These are phyloP conservation scores for Amanita jacksonii DNA, from an alignment of 768 basidiomycete species.

Conservation along the genomic window DNA sequence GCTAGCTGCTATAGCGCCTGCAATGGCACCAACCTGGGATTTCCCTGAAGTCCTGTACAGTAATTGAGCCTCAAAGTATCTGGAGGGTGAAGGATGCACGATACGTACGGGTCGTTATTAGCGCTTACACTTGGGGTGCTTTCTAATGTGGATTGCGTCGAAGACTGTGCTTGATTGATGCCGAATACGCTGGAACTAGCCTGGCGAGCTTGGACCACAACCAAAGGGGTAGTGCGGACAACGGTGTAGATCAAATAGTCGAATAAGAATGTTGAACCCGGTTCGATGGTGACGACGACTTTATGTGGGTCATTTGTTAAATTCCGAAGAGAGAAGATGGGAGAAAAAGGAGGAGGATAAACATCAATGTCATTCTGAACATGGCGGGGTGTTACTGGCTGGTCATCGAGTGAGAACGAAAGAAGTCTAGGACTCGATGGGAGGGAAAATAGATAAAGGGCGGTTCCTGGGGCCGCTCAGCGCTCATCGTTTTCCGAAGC, in stretches of 20 bases:
- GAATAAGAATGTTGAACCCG: slow-evolving; percentile 37
- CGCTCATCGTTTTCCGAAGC: background rate
- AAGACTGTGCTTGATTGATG: background rate
- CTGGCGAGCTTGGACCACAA: background rate
- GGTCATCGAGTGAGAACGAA: slow-evolving; percentile 30
- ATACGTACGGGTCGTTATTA: slow-evolving; percentile 23
- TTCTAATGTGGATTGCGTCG: background rate
- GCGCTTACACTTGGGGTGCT: background rate
- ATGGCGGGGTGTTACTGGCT: too few relatives aligned
- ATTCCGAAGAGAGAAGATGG: slow-evolving; percentile 22
- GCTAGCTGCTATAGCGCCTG: slow-evolving; percentile 40
- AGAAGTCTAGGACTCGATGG: slow-evolving; percentile 24
- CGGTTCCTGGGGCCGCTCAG: slow-evolving; percentile 27
- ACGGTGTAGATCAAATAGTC: slow-evolving; percentile 36
- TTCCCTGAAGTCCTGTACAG: background rate
- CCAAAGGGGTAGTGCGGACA: background rate
- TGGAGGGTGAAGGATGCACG: slow-evolving; percentile 24
- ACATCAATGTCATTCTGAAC: too few relatives aligned
- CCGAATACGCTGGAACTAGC: background rate
- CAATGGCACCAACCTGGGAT: slow-evolving; percentile 18
- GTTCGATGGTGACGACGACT: slow-evolving; percentile 33
- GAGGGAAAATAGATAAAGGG: slow-evolving; percentile 37
- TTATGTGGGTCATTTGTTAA: slow-evolving; percentile 31
- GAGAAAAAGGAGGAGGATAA: slow-evolving; percentile 5
- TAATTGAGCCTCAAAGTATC: slow-evolving; percentile 9